Conservation (phyloP, 176 grass and related monocot species). For the Raddia guianensis region DNA sequence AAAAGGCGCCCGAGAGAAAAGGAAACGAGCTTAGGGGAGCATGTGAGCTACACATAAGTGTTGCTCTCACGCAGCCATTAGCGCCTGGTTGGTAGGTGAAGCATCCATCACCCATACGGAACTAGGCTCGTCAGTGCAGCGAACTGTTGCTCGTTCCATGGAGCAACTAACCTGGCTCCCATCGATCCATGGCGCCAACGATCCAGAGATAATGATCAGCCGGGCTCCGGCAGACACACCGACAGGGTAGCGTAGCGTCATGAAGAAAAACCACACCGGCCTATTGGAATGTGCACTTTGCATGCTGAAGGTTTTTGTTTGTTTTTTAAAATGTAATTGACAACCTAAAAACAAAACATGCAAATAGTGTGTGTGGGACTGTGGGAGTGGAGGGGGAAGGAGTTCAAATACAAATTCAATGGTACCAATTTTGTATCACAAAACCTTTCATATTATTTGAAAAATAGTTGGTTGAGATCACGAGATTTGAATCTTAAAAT, state of each 20-base stretch:
- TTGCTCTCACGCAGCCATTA: conserved; percentile 6
- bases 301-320: not conserved
- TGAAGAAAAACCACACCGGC: not conserved
- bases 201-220: too few relatives aligned
- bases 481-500: too few relatives aligned
- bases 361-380: not conserved
- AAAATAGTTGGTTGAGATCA: too few relatives aligned
- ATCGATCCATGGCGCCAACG: not conserved
- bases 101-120: conserved; percentile 9
- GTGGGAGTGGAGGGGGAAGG: too few relatives aligned
- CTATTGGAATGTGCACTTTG: conserved; percentile 7
- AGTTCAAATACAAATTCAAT: too few relatives aligned
- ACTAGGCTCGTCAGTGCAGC: not conserved
- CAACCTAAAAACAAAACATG: not conserved
- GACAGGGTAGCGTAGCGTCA: not conserved
- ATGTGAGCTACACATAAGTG: conserved; percentile 30
- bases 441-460: too few relatives aligned
- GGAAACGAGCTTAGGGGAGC: not conserved
- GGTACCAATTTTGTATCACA: too few relatives aligned
- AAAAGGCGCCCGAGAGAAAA: conserved; percentile 20
- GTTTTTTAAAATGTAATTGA: not conserved
- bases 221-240: not conserved
- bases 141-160: not conserved
- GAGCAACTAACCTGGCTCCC: not conserved
- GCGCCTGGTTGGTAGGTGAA: conserved; percentile 11